Evolutionary conservation across 306 rosid genomes (phyloP).

Genomic region (Astragalus glycyphyllos): DNA sequence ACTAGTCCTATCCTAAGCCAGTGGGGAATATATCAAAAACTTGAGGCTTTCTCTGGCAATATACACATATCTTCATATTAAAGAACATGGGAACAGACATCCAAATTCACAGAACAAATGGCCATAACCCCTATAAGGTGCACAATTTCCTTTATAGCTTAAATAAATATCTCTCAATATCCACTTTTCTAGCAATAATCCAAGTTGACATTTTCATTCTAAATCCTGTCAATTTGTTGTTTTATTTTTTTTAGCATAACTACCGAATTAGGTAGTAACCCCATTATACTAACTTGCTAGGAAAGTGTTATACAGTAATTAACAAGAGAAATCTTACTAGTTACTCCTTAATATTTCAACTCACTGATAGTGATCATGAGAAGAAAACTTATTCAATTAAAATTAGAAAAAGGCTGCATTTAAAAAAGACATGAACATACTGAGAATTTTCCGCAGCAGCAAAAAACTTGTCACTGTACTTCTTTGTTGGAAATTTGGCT

Average conservation of each 20-base stretch:
- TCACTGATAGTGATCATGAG: conserved; percentile 2
- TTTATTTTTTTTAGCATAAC: neutral
- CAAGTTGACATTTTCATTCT: too few species aligned
- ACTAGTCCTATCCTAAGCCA: conserved; percentile 2
- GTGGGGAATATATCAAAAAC: conserved; percentile 1
- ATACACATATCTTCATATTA: conserved; percentile 2
- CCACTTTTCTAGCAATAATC: neutral
- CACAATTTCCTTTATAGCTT: neutral
- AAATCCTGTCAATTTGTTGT: neutral
- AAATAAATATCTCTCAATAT: neutral
- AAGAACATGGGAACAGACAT: conserved; percentile 8
- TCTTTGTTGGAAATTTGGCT: conserved; percentile 84
- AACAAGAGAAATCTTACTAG: neutral
- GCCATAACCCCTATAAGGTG: neutral
- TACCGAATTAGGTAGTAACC: conserved; percentile 19
- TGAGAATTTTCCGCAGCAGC: conserved; percentile 77
- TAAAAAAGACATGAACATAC: conserved; percentile 56
- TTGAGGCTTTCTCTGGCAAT: neutral
- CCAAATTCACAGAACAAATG: conserved; percentile 6
- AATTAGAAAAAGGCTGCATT: conserved; percentile 14
- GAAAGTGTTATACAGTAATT: conserved; percentile 19
- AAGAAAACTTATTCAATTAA: neutral
- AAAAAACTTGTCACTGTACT: conserved; percentile 75
- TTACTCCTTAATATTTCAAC: neutral
- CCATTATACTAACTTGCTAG: neutral